Percentiles rank a stretch among this genome's conserved stretches.
Conservation (phyloP, 495 filamentous ascomycete species). For the Xylaria telfairii region DNA sequence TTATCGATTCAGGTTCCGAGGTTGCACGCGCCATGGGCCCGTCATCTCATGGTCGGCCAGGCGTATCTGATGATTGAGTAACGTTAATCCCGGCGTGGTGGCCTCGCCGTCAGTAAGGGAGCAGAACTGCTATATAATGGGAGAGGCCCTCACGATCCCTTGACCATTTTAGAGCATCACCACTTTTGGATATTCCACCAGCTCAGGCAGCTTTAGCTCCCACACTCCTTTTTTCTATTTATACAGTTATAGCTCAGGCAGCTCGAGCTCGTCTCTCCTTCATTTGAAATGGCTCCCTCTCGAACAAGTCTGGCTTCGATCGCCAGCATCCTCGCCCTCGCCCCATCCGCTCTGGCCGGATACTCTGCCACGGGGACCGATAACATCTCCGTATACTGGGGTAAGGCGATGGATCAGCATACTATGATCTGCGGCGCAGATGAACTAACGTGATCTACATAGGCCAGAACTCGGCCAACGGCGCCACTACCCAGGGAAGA, state of each 20-base stretch:
- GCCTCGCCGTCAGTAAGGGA: neutral
- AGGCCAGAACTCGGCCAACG: conserved; percentile 59
- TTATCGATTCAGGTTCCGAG: conserved; percentile 17
- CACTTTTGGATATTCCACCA: conserved; percentile 6
- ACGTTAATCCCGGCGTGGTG: conserved; percentile 8
- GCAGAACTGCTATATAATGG: conserved; percentile 14
- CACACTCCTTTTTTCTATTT: conserved; percentile 21
- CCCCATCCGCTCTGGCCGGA: conserved; percentile 45
- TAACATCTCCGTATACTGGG: conserved; percentile 73
- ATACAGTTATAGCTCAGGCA: conserved; percentile 25
- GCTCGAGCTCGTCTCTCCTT: conserved; percentile 19
- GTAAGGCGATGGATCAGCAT: conserved; percentile 38
- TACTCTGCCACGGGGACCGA: conserved; percentile 56
- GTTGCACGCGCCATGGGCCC: conserved; percentile 21
- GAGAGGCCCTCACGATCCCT: conserved; percentile 7
- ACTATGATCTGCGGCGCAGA: conserved; percentile 18
- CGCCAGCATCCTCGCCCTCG: conserved; percentile 36
- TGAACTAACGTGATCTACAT: conserved; percentile 6
- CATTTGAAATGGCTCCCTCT: conserved; percentile 35
- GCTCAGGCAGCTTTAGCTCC: conserved; percentile 24
- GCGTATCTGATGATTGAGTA: conserved; percentile 21
- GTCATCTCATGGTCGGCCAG: conserved; percentile 20
- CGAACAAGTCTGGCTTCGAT: conserved; percentile 31
- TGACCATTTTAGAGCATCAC: no score
- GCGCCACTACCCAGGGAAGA: conserved; percentile 50